Evolutionary conservation across 1,284 basidiomycete genomes (phyloP), one percentile per base, ranked within the genome.

Genomic region (Heliocybe sulcata): DNA sequence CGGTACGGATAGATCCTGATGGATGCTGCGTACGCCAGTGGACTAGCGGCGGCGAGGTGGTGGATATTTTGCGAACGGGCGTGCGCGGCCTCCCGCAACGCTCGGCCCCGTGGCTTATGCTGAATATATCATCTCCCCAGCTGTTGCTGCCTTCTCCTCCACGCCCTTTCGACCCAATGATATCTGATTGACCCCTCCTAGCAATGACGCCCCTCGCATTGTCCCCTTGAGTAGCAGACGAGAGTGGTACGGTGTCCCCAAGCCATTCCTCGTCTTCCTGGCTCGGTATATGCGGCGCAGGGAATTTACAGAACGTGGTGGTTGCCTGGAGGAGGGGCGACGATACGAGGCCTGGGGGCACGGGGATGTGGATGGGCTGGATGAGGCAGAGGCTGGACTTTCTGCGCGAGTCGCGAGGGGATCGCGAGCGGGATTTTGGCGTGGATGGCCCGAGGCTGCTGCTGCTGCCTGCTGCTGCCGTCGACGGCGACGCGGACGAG

Each of bases 211-310:
- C 38, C 38, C 38, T 42, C 16, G 38, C 38, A n/a, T 42, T 16
- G 38, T 1, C 38, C 6, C n/a, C 38, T 6, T 1, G 45, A 23
- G 26, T 23, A 26, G 8, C 31, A 38, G 25, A 1, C 45, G 63
- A 35, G 12, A 78, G 33, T 14, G 82, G 82, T 0, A 84, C 69
- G 56, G 80, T 83, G 68, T 85, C 82, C 62, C 77, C 72, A 53
- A 85, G 69, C 82, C 82, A 85, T 56, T 72, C 69, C 59, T 85
- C 77, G 58, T 82, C 78, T 57, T 71, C 72, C 49, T 75, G 69
- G 52, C 70, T 76, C 14, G 80, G 80, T 12, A 63, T 27, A n/a
- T 42, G 38, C 16, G 38, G 8, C 6, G 69, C 27, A 1, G 67
- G 68, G 16, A 66, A 42, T 1, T 66, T 56, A 2, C 67, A 54